Evolutionary conservation across 2,329 filamentous ascomycete species (phyloP), one percentile per base, ranked within the genome.

Genomic region (Paradendryphiella salina): DNA sequence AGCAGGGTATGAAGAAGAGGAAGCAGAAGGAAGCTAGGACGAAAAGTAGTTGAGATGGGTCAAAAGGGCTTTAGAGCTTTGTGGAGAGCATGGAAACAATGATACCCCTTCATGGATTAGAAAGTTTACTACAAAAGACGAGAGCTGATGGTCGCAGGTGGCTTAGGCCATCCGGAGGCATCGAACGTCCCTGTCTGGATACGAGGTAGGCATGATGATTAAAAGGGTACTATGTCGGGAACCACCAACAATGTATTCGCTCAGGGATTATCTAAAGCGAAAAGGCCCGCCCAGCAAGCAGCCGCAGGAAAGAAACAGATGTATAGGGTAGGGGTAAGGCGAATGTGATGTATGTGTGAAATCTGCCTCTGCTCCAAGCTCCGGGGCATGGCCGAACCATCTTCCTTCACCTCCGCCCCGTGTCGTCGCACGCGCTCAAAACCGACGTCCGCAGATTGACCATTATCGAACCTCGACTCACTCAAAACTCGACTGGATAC

Each of bases 1-100:
- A 90, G 72, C 76, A 92, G 64, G 83, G 85, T 39, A 77, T 82
- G 60, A 84, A 82, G 66, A 95, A 89, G 73, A 82, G 83, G 63
- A 89, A 84, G 72, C 83, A 85, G 61, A 89, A 86, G 59, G 84
- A 83, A 64, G 77, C 77, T 38, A 75, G 82, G 55, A 73, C 73
- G 46, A 70, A 29, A 21, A 32, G 45, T 21, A 32, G 45, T 8
- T 47, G 36, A 10, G n/a, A 11, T 11, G 2, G 14, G 20, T 5
- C 9, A 23, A 18, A 26, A n/a, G n/a, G 8, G 15, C 20, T 28
- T 7, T 28, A 23, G 36, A 18, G 32, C 11, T 13, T 17, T 35
- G 10, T 34, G 21, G 33, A 18, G 14, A 13, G 32, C 6, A 11
- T 20, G 9, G 15, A 43, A 28, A 50, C 13, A 46, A 46, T 35